These are phyloP conservation scores for Olyra latifolia DNA, from an alignment of 176 grass and related monocot species.

Conservation along the genomic window DNA sequence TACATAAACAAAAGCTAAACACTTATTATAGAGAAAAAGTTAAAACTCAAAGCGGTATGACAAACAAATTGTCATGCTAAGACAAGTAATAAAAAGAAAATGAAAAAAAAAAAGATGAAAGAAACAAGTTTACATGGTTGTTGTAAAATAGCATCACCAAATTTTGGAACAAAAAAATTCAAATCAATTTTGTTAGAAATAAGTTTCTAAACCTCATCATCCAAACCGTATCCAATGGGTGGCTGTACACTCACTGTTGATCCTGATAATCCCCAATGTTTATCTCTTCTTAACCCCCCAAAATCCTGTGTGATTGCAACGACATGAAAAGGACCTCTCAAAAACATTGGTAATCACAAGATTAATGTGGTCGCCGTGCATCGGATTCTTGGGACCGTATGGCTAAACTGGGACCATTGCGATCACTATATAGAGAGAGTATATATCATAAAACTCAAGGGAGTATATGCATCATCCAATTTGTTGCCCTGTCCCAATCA, in stretches of 20 bases:
- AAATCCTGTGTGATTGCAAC: conserved; percentile 38
- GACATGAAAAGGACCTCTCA: conserved; percentile 25
- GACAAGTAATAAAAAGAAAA: too few species aligned
- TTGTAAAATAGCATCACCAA: background rate
- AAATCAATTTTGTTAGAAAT: background rate
- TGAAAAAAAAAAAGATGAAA: too few species aligned
- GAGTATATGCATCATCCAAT: conserved; percentile 34
- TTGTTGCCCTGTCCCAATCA: conserved; percentile 39
- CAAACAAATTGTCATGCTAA: too few species aligned
- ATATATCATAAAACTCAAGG: conserved; percentile 31
- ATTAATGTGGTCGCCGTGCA: conserved; percentile 48
- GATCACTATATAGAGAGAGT: conserved; percentile 8
- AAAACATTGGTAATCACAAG: conserved; percentile 41
- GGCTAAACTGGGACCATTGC: conserved; percentile 42
- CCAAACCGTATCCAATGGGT: conserved; percentile 37
- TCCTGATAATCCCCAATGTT: conserved; percentile 43
- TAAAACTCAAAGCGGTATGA: too few species aligned
- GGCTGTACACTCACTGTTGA: conserved; percentile 26
- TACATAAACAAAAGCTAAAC: too few species aligned
- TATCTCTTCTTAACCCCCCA: conserved; percentile 33
- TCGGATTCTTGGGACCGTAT: conserved; percentile 31
- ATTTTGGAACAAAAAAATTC: background rate
- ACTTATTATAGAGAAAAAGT: too few species aligned
- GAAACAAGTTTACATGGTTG: too few species aligned
- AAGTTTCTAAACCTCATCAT: conserved; percentile 10